Evolutionary conservation across 139 green algal genomes (phyloP).

Genomic region (Chlorella sp.): DNA sequence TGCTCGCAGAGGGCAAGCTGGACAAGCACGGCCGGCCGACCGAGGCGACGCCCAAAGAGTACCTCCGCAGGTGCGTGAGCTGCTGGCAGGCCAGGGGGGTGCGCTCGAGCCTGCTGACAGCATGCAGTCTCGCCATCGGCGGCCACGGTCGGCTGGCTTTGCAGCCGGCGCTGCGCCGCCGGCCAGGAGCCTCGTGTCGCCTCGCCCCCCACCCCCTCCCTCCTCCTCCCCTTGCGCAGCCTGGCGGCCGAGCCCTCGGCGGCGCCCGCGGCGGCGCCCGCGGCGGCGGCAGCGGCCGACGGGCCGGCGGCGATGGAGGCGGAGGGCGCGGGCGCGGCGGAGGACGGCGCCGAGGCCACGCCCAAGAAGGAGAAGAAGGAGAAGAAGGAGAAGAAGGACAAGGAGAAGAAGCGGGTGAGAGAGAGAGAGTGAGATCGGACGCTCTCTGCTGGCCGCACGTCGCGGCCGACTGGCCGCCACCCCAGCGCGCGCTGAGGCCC

Average conservation of each 20-base stretch:
- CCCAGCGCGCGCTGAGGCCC: not conserved
- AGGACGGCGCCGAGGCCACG: not conserved
- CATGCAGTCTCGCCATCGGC: not conserved
- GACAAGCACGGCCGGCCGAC: constrained; percentile 97
- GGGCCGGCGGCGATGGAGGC: constrained; percentile 51
- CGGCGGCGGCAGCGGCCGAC: constrained; percentile 21
- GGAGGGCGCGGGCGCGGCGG: constrained; percentile 49
- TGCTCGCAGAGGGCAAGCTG: too few relatives aligned
- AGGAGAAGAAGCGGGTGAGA: not conserved
- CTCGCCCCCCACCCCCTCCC: not conserved
- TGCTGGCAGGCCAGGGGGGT: constrained; percentile 23
- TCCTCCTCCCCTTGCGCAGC: not conserved
- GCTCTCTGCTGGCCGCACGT: not conserved
- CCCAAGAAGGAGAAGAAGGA: constrained; percentile 47
- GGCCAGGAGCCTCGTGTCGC: not conserved
- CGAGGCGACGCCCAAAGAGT: constrained; percentile 93
- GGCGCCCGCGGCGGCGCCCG: constrained; percentile 39
- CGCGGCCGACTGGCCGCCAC: not conserved
- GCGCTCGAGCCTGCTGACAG: not conserved
- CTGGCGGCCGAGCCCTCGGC: not conserved
- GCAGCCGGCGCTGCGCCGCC: not conserved
- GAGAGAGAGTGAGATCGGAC: not conserved
- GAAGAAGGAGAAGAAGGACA: constrained; percentile 59
- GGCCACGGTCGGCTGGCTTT: not conserved
- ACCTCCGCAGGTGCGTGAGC: constrained; percentile 75